phyloP scores from a whole-genome alignment of 495 filamentous ascomycete genomes.

The Aspergillus hancockii region DNA sequence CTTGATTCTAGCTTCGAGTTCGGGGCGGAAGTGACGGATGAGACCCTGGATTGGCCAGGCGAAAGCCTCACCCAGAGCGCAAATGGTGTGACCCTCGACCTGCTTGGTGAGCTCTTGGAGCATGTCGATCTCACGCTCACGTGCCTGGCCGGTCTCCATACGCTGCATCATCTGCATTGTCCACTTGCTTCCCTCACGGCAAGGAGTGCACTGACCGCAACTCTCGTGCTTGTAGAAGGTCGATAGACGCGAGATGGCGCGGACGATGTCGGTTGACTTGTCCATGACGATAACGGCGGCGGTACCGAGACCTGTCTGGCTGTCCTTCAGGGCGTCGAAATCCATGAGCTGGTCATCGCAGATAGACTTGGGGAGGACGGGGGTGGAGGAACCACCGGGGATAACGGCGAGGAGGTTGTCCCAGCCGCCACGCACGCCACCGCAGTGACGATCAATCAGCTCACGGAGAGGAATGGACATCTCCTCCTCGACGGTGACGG shows the following conservation, averaged over 20 bases:
- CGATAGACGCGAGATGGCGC: constrained; percentile 86
- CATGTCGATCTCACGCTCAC: constrained; percentile 96
- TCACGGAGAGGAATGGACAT: constrained; percentile 95
- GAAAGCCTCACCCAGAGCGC: constrained; percentile 95
- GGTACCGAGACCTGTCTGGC: constrained; percentile 94
- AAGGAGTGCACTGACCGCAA: constrained; percentile 97
- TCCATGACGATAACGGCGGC: constrained; percentile 99
- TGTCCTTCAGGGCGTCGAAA: constrained; percentile 97
- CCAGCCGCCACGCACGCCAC: constrained; percentile 95
- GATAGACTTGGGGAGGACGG: constrained; percentile 81
- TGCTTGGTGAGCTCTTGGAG: constrained; percentile 98
- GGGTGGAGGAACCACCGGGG: constrained; percentile 94
- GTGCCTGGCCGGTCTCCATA: constrained; percentile 85
- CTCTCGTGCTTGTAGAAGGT: constrained; percentile 98
- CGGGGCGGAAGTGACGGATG: constrained; percentile 95
- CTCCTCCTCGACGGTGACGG: constrained; percentile 95
- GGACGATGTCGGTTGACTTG: constrained; percentile 92
- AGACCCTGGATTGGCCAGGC: constrained; percentile 98
- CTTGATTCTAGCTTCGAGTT: constrained; percentile 85
- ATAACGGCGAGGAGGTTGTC: constrained; percentile 96
- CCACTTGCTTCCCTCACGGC: constrained; percentile 96
- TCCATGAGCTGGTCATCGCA: constrained; percentile 98
- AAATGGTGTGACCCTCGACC: constrained; percentile 98
- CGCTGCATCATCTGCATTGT: constrained; percentile 97
- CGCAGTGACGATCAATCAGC: constrained; percentile 96